Conservation (phyloP, 805 yeast genomes). For the Candida boidinii region DNA sequence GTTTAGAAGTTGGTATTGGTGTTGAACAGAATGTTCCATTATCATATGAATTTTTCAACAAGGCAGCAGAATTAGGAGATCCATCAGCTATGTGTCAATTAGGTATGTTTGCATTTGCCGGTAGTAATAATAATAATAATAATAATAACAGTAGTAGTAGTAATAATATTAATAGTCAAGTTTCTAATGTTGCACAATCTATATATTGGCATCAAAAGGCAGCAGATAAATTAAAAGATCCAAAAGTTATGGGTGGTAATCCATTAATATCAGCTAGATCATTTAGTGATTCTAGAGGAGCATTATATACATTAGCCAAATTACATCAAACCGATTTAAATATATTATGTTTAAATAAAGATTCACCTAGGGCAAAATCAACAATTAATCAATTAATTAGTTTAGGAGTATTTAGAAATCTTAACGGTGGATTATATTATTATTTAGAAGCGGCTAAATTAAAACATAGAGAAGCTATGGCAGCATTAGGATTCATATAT, state of each 20-base stretch:
- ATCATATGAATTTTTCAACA: slow-evolving; percentile 46
- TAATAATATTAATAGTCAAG: slow-evolving; percentile 19
- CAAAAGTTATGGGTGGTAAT: slow-evolving; percentile 21
- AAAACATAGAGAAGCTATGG: slow-evolving; percentile 60
- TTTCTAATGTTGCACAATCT: slow-evolving; percentile 18
- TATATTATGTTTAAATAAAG: slow-evolving; percentile 19
- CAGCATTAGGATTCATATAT: slow-evolving; percentile 61
- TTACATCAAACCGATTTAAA: slow-evolving; percentile 25
- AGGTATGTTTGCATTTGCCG: slow-evolving; percentile 52
- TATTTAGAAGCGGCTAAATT: slow-evolving; percentile 52
- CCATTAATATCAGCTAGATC: slow-evolving; percentile 25
- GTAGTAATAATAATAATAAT: slow-evolving; percentile 5
- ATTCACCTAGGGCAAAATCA: slow-evolving; percentile 10
- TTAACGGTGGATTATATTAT: slow-evolving; percentile 36
- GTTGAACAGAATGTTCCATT: slow-evolving; percentile 31
- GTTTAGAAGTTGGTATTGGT: slow-evolving; percentile 61
- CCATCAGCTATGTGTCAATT: slow-evolving; percentile 66
- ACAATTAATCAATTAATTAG: slow-evolving; percentile 24
- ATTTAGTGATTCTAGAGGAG: slow-evolving; percentile 24
- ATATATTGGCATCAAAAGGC: slow-evolving; percentile 21
- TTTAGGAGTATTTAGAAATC: slow-evolving; percentile 25
- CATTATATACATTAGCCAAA: slow-evolving; percentile 26
- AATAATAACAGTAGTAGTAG: too few relatives aligned
- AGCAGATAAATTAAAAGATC: slow-evolving; percentile 14
- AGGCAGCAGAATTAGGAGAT: slow-evolving; percentile 56